Evolutionary conservation across 768 basidiomycete species (phyloP).

Genomic region (Chalciporus pseudorubinellus): DNA sequence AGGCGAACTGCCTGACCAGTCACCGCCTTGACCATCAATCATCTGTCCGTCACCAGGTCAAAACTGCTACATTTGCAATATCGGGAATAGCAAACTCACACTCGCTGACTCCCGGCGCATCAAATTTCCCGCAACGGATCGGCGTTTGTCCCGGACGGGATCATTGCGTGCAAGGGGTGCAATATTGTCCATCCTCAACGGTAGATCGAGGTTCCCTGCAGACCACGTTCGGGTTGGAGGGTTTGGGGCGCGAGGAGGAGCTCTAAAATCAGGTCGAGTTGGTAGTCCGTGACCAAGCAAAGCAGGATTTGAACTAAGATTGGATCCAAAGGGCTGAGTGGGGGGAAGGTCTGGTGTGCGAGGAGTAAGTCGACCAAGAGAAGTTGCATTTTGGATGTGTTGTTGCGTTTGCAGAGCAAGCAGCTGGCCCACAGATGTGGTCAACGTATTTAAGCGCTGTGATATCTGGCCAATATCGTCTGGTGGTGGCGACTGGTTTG

Average conservation of each 20-base stretch:
- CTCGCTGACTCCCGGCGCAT: conserved; percentile 73
- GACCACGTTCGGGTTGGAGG: conserved; percentile 84
- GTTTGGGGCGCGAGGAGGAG: conserved; percentile 59
- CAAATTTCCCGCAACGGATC: conserved; percentile 62
- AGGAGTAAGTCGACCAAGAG: conserved; percentile 32
- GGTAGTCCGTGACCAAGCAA: conserved; percentile 61
- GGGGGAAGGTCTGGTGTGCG: conserved; percentile 46
- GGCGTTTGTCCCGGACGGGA: conserved; percentile 63
- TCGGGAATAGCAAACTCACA: conserved; percentile 42
- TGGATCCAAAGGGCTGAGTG: conserved; percentile 38
- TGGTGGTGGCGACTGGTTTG: conserved; percentile 62
- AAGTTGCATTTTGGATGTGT: conserved; percentile 49
- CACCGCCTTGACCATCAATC: conserved; percentile 54
- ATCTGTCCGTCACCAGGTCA: conserved; percentile 39
- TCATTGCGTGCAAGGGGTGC: conserved; percentile 37
- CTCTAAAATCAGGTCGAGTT: conserved; percentile 61
- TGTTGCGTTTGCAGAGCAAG: conserved; percentile 77
- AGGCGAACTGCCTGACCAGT: conserved; percentile 49
- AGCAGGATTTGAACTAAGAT: conserved; percentile 36
- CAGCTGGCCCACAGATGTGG: conserved; percentile 82
- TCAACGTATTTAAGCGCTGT: conserved; percentile 74
- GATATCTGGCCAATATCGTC: conserved; percentile 78
- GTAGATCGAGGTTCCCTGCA: conserved; percentile 73
- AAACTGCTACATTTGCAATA: conserved; percentile 3
- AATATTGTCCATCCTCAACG: conserved; percentile 51